These are phyloP conservation scores for Ulmus americana DNA, from an alignment of 331 rosid species.

Conservation along the genomic window DNA sequence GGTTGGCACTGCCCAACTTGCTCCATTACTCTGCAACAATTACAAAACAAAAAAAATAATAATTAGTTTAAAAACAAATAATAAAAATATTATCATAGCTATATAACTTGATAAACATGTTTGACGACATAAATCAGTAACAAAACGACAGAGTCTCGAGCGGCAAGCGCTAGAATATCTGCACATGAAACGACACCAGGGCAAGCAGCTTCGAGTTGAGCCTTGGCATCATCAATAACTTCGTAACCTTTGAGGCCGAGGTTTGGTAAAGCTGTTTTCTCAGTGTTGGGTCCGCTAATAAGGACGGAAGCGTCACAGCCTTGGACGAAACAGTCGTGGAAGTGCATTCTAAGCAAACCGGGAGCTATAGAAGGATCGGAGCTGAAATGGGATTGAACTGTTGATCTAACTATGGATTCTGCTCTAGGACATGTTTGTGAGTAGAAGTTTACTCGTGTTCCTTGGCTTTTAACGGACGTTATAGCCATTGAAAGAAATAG, in stretches of 20 bases:
- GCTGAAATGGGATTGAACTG: constrained; percentile 39
- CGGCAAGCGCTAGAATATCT: constrained; percentile 55
- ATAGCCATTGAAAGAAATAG: constrained; percentile 20
- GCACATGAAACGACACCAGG: constrained; percentile 66
- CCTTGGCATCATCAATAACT: constrained; percentile 51
- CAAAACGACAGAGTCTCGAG: constrained; percentile 49
- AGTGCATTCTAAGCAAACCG: constrained; percentile 67
- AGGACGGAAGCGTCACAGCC: constrained; percentile 84
- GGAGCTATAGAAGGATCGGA: constrained; percentile 51
- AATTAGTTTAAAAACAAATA: background rate
- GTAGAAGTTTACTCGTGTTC: constrained; percentile 57
- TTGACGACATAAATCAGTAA: constrained; percentile 8
- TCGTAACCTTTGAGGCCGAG: constrained; percentile 34
- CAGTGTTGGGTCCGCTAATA: constrained; percentile 39
- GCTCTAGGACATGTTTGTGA: constrained; percentile 44
- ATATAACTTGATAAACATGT: background rate
- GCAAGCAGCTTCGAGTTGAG: constrained; percentile 48
- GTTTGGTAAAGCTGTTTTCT: constrained; percentile 31
- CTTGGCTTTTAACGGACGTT: constrained; percentile 42
- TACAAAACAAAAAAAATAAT: background rate
- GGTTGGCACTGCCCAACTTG: constrained; percentile 45
- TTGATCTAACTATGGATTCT: constrained; percentile 53
- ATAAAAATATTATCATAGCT: background rate
- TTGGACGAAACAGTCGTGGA: constrained; percentile 74
- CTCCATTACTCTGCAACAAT: constrained; percentile 40